Conservation (phyloP, 257 asterid genomes). For the Agastache rugosa region DNA sequence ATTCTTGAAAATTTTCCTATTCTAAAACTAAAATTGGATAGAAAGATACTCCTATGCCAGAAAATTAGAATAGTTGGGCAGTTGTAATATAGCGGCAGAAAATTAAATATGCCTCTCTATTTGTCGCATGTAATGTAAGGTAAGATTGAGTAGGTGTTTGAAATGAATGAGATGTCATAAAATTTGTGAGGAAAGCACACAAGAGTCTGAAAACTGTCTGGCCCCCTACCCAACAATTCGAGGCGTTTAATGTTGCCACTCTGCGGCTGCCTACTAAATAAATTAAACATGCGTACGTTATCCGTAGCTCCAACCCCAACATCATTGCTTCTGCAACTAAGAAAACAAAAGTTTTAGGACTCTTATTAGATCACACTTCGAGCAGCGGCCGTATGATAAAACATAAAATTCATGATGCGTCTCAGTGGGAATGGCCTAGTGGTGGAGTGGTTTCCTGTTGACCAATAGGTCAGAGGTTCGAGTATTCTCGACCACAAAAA, state of each 20-base stretch:
- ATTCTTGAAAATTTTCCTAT: no score
- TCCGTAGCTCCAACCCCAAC: background rate
- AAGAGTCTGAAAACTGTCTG: background rate
- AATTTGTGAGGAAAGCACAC: background rate
- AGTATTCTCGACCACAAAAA: no score
- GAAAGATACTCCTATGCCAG: background rate
- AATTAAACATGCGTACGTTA: background rate
- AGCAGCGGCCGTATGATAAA: no score
- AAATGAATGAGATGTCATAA: slow-evolving; percentile 1
- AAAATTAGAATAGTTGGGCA: background rate
- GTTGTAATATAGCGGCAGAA: background rate
- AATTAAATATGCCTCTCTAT: background rate
- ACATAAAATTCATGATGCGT: no score
- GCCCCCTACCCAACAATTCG: background rate
- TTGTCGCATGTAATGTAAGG: background rate
- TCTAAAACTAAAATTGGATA: background rate
- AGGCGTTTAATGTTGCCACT: slow-evolving; percentile 5
- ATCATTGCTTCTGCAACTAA: background rate
- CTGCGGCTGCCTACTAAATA: background rate
- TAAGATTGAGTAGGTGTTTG: background rate
- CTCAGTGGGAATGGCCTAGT: no score
- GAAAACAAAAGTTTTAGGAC: no score
- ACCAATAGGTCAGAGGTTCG: no score
- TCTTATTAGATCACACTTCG: no score
- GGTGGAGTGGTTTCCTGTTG: no score